Evolutionary conservation across 2,329 filamentous ascomycete genomes (phyloP), one percentile per base, ranked within the genome.

Genomic region (Sarocladium brachiariae): DNA sequence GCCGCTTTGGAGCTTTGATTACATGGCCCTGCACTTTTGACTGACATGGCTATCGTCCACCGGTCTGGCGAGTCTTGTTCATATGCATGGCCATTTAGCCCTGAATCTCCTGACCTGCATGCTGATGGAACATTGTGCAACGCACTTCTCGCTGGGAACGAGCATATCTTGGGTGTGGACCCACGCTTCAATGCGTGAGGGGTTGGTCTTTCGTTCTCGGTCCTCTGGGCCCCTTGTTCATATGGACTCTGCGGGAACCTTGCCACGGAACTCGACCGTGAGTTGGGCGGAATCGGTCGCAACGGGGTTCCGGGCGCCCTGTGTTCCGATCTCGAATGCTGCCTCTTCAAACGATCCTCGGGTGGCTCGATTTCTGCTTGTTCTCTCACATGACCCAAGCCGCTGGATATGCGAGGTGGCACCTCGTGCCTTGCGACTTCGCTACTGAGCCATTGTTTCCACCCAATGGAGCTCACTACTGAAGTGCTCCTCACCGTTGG

Each of bases 361-460:
- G 65, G 55, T 2, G 66, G 63, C 6, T 71, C 70, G 48, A 78
- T 76, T 37, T 79, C 75, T 1, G 77, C 73, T 8, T 61, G 57
- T 58, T 80, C 76, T 34, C 75, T 68, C 16, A 77, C 59, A 56
- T 80, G 76, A 0, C 72, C 65, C 16, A 61, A 55, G 1, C 43
- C 18, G 30, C 4, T 56, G 54, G 7, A 45, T 21, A 19, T 52
- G 58, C 2, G 55, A 53, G 2, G 50, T 39, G 4, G 60, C 52
- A 1, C 51, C 55, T 78, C 74, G 2, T 76, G 58, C 51, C 72
- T 75, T 1, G 72, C 72, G 8, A 76, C 69, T 37, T 79, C 73
- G 2, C 73, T 69, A 8, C 76, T 76, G 34, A 80, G 69, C 72
- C 72, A 76, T 0, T 65, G 71, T 60, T 78, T 79, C 77, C 76